Base-by-base conservation (phyloP, 2,329 filamentous ascomycete genomes). In the Teratosphaeria gauchensis region DNA sequence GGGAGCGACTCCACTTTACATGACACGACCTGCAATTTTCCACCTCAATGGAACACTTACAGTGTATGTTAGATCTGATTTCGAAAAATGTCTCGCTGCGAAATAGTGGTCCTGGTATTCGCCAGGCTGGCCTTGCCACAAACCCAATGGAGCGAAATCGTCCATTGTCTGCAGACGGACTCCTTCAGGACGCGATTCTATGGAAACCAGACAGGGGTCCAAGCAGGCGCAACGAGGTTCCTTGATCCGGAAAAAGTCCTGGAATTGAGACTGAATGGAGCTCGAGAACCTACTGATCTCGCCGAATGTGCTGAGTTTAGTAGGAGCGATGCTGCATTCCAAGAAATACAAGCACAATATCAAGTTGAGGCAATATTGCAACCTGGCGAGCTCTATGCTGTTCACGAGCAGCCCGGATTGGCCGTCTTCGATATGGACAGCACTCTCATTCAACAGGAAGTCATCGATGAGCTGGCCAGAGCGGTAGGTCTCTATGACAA, bases 341-440 rank as follows among this genome's bases (percentile, higher is more conserved):
- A 48, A 8, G 42, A 48, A 16, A 21, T 60, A n/a, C 55, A 60
- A 30, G 12, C 21, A 33, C 24, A 28, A 51, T 33, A 58, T 35
- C 8, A 60, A 21, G 38, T 66, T 21, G 63, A 68, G 35, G 35
- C 65, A 11, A 53, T 68, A 53, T 28, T 68, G 3, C 67, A 68
- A 51, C 64, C 67, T 6, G 54, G 38, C 19, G 48, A 35, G 6
- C 60, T 68, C 3, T 66, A 65, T 55, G 51, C 55, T 12, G 51
- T 56, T 6, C 71, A 71, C 56, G 57, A 57, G 46, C 55, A 56
- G 1, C 66, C 70, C 5, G 84, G 92, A 8, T 80, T 97, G 11
- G 91, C 92, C 3, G 90, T 96, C 33, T 99, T 99, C 70, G 94
- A 99, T 74, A 99, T 99, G 94, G 94, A 99, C 77, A 94, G 88